Percentiles rank a stretch among this genome's conserved stretches.
Evolutionary conservation across 2,329 filamentous ascomycete genomes (phyloP).

Genomic region (Penicillium sp.): DNA sequence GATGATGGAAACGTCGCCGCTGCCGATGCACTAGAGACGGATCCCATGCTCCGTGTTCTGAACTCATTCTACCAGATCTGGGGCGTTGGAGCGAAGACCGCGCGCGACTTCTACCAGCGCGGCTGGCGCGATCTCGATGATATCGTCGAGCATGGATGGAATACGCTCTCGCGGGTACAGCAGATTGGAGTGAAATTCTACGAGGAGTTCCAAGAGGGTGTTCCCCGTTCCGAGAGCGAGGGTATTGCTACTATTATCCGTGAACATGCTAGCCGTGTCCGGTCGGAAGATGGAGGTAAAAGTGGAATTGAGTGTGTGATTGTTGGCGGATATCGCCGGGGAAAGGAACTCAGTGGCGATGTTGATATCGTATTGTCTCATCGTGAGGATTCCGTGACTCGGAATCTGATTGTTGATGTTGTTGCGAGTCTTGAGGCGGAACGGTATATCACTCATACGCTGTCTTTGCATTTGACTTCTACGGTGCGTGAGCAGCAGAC

Average conservation of each 20-base stretch:
- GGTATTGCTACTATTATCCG: slow-evolving; percentile 64
- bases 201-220: slow-evolving; percentile 72
- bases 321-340: slow-evolving; percentile 78
- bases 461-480: slow-evolving; percentile 67
- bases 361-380: slow-evolving; percentile 85
- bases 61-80: slow-evolving; percentile 78
- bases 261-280: slow-evolving; percentile 63
- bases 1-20: slow-evolving; percentile 60
- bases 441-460: slow-evolving; percentile 75
- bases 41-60: slow-evolving; percentile 64
- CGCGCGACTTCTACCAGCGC: slow-evolving; percentile 70
- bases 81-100: slow-evolving; percentile 83
- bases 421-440: slow-evolving; percentile 67
- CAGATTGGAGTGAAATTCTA: slow-evolving; percentile 95
- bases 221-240: slow-evolving; percentile 72
- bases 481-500: slow-evolving; percentile 70
- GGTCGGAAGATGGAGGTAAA: slow-evolving; percentile 50
- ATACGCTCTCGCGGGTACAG: slow-evolving; percentile 70
- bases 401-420: slow-evolving; percentile 68
- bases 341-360: slow-evolving; percentile 71
- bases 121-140: slow-evolving; percentile 85
- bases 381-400: slow-evolving; percentile 65
- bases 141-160: slow-evolving; percentile 79
- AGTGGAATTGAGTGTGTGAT: slow-evolving; percentile 57
- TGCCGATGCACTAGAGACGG: slow-evolving; percentile 60